Percentiles rank a stretch among this genome's conserved stretches.
These are phyloP conservation scores for Neurospora sp. DNA, from an alignment of 495 filamentous ascomycete genomes.

Conservation along the genomic window DNA sequence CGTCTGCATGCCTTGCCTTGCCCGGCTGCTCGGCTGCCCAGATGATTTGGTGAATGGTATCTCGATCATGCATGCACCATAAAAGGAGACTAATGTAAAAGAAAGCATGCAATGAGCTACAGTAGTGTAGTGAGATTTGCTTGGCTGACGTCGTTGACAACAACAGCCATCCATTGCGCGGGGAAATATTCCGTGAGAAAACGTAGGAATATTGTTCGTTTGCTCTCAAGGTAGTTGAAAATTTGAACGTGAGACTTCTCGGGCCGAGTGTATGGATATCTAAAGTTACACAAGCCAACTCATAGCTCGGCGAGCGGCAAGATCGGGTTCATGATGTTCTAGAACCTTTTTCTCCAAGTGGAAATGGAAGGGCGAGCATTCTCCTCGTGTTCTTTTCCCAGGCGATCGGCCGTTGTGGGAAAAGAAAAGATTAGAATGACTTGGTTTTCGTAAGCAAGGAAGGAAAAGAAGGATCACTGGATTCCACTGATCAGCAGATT, in stretches of 20 bases:
- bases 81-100: not conserved
- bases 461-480: not conserved
- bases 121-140: not conserved
- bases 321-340: not conserved
- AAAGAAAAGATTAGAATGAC: not conserved
- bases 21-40: not conserved
- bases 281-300: not conserved
- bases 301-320: not conserved
- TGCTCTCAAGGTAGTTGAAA: no score
- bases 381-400: not conserved
- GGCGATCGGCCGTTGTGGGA: not conserved
- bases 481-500: not conserved
- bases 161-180: not conserved
- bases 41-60: not conserved
- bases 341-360: not conserved
- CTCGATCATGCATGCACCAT: not conserved
- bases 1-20: not conserved
- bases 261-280: not conserved
- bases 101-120: not conserved
- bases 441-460: not conserved
- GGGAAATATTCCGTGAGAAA: not conserved
- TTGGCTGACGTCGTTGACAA: not conserved
- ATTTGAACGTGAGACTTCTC: not conserved
- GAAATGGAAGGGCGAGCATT: not conserved
- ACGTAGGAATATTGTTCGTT: not conserved